Conservation (phyloP, 768 basidiomycete species). For the Wakefieldia striispora region DNA sequence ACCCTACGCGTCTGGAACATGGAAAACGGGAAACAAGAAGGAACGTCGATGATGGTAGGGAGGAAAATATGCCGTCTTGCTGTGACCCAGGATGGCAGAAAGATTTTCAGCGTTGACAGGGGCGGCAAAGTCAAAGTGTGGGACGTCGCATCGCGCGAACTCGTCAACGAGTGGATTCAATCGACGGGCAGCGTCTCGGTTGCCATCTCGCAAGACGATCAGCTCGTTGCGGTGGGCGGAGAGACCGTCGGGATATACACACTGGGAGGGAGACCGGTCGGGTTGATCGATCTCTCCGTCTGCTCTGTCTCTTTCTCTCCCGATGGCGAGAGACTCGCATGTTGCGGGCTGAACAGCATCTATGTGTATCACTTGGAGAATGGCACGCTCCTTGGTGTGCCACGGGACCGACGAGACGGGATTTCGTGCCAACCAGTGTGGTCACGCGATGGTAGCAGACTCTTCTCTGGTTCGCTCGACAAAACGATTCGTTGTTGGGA, state of each 20-base stretch:
- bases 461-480: slow-evolving; percentile 3
- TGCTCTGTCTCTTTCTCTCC: slow-evolving; percentile 2
- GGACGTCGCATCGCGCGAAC: slow-evolving; percentile 1
- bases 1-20: slow-evolving; percentile 1
- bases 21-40: slow-evolving; percentile 6
- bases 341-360: neutral
- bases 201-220: slow-evolving; percentile 2
- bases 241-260: neutral
- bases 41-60: neutral
- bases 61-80: neutral
- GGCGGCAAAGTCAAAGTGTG: neutral
- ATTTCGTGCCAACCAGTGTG: neutral
- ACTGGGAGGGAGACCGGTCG: neutral
- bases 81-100: neutral
- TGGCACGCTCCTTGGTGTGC: neutral
- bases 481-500: slow-evolving; percentile 2
- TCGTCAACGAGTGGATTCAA: slow-evolving; percentile 3
- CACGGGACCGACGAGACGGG: neutral
- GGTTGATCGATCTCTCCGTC: too few relatives aligned
- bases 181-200: neutral
- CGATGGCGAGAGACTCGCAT: neutral
- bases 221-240: neutral
- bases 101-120: neutral
- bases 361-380: neutral
- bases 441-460: slow-evolving; percentile 3